Base-by-base conservation (phyloP, 2,329 filamentous ascomycete genomes). In the Calycina herbarum region DNA sequence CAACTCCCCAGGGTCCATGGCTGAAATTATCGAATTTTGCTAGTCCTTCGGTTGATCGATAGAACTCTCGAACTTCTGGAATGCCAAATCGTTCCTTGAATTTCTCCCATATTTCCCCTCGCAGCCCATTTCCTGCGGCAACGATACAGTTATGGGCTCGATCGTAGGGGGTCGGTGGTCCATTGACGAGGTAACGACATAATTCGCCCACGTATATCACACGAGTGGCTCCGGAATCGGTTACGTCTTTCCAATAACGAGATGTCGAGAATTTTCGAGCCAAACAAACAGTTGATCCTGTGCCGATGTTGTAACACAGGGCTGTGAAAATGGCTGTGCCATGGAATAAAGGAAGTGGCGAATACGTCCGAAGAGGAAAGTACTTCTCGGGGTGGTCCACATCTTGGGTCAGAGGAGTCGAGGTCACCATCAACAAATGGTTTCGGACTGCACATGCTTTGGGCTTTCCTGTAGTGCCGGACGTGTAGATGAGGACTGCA, bases 171-270 rank as follows among this genome's bases (percentile, higher is more conserved):
- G 79, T 78, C 0, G 80, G 77, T 0, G 80, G 78, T 0, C 78
- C 77, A 24, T 78, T 76, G 10, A 83, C 74, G 1, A 84, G 76
- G 65, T 83, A 84, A 6, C 82, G 76, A 65, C 80, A 82, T 5
- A 82, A 72, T 70, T 84, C 82, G 35, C 82, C 82, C 20, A 84
- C 81, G 64, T 79, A 82, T 3, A 82, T 67, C 24, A 82, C 78
- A 1, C 79, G 74, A 0, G 78, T 82, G 2, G 80, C 79, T 27
- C 73, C 66, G 17, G 77, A 79, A 11, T 80, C 79, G 31, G 77
- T 76, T 0, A 80, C 78, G 24, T 82, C 80, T 67, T 79, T 78
- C 77, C 77, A 82, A 73, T 82, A 82, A 2, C 77, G 71, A 0
- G 78, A 80, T 7, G 79, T 76, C 15, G 80, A 82, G 71, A 82